Conservation (phyloP, 768 basidiomycete genomes). For the Glaciozyma martinii region DNA sequence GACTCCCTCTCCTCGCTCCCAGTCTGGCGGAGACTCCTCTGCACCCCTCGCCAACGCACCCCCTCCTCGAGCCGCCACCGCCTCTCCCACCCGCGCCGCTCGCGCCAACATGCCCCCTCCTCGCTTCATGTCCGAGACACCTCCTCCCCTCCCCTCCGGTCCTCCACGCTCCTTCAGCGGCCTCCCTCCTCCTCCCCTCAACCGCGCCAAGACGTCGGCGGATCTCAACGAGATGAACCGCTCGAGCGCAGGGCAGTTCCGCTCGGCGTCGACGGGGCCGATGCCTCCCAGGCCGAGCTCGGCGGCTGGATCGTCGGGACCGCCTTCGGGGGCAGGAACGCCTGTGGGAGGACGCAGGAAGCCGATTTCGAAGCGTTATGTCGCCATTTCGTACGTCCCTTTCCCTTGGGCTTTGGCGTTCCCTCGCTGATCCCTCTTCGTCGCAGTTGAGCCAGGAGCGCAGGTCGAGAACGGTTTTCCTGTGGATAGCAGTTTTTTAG, state of each 20-base stretch:
- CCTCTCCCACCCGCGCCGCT: slow-evolving; percentile 21
- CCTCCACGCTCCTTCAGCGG: background rate
- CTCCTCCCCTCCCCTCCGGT: slow-evolving; percentile 11
- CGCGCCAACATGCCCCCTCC: slow-evolving; percentile 5
- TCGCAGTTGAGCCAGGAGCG: too few relatives aligned
- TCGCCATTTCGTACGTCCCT: too few relatives aligned
- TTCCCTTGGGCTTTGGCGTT: too few relatives aligned
- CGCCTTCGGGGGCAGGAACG: too few relatives aligned
- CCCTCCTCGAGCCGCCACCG: slow-evolving; percentile 28
- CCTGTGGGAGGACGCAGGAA: too few relatives aligned
- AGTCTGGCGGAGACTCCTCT: slow-evolving; percentile 19
- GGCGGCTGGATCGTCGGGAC: too few relatives aligned
- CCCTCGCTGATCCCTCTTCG: too few relatives aligned
- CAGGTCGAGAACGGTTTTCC: too few relatives aligned
- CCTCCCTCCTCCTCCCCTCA: slow-evolving; percentile 19
- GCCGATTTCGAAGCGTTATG: too few relatives aligned
- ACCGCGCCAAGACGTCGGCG: slow-evolving; percentile 11
- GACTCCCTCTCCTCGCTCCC: background rate
- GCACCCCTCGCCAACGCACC: slow-evolving; percentile 9
- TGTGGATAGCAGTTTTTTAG: too few relatives aligned
- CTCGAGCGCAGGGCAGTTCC: background rate
- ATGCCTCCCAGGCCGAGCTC: too few relatives aligned
- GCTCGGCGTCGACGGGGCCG: background rate
- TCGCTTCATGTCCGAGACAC: slow-evolving; percentile 8
- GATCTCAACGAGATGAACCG: slow-evolving; percentile 6